phyloP scores from a whole-genome alignment of 2,329 filamentous ascomycete species.

The Davidsoniella australis region DNA sequence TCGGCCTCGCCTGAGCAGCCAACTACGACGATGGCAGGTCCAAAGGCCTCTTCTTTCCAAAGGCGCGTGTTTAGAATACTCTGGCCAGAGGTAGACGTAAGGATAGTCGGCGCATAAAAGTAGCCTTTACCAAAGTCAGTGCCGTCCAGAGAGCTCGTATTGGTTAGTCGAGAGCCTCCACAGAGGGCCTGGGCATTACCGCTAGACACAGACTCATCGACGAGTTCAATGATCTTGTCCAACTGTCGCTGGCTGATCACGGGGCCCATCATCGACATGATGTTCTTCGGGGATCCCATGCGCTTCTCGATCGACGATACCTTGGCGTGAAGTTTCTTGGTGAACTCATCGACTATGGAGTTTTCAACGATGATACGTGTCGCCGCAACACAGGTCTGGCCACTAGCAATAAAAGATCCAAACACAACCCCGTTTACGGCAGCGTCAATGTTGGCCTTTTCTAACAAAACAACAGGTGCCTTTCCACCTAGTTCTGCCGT shows the following conservation, averaged over 20 bases:
- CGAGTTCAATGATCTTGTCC: constrained; percentile 45
- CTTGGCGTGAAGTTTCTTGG: constrained; percentile 38
- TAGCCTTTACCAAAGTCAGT: constrained; percentile 41
- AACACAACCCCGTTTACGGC: constrained; percentile 35
- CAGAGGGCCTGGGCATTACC: constrained; percentile 17
- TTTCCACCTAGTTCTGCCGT: constrained; percentile 52
- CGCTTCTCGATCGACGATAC: constrained; percentile 24
- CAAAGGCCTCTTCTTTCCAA: constrained; percentile 47
- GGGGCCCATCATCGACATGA: constrained; percentile 24
- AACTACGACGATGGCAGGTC: constrained; percentile 43
- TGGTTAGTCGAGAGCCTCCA: constrained; percentile 19
- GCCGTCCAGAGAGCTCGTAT: constrained; percentile 23
- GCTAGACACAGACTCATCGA: constrained; percentile 26
- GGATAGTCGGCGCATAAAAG: constrained; percentile 18
- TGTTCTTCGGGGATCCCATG: constrained; percentile 21
- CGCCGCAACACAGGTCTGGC: constrained; percentile 44
- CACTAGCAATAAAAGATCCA: constrained; percentile 34
- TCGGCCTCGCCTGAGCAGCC: constrained; percentile 22
- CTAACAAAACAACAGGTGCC: constrained; percentile 46
- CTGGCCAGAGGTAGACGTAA: constrained; percentile 32
- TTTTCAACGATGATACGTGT: constrained; percentile 41
- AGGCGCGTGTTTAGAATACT: constrained; percentile 23
- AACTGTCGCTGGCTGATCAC: constrained; percentile 21
- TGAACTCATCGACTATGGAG: constrained; percentile 33
- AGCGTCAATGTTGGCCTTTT: constrained; percentile 45